Evolutionary conservation across 805 yeast species (phyloP), one percentile per base, ranked within the genome.

Genomic region (Wickerhamiella cacticola): DNA sequence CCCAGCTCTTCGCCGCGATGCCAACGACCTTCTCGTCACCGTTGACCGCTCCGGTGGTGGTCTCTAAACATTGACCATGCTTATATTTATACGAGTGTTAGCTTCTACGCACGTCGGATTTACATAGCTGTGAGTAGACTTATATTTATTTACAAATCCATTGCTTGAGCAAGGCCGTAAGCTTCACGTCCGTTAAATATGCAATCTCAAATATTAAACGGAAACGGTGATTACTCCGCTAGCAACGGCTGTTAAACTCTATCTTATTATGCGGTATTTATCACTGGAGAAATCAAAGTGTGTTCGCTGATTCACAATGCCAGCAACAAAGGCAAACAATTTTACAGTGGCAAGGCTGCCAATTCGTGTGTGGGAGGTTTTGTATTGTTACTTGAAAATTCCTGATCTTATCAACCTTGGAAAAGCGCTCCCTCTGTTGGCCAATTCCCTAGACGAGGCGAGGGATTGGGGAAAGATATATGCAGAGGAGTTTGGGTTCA

Each of bases 31-130:
- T 28, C 55, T 59, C 12, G 67, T 63, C 26, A 54, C 65, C 31
- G 67, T 63, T 29, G 67, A 63, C 50, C 59, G 65, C 49, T 62
- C 66, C 33, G 67, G 67, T 23, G 67, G 67, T 24, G 67, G 67
- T 16, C 52, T 63, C 45, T 63, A 55, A 22, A 45, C n/a, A n/a
- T 36, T 9, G n/a, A 36, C 18, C 18, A 4, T 12, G 5, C 25
- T 19, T 6, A 31, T 31, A 31, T 31, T 31, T 31, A 31, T 31
- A 31, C 36, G 21, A n/a, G 36, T 31, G 36, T 19, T 15, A 3
- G 36, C 19, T 29, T 5, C 15, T 29, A 9, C 7, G 5, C 36
- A 10, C 19, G 6, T 5, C 5, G n/a, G 5, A 13, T 4, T 31
- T 15, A 31, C 19, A 31, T 31, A 31, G 19, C 10, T 31, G 21